phyloP scores from a whole-genome alignment of 2,329 filamentous ascomycete species.

The Aspergillus intermedius region DNA sequence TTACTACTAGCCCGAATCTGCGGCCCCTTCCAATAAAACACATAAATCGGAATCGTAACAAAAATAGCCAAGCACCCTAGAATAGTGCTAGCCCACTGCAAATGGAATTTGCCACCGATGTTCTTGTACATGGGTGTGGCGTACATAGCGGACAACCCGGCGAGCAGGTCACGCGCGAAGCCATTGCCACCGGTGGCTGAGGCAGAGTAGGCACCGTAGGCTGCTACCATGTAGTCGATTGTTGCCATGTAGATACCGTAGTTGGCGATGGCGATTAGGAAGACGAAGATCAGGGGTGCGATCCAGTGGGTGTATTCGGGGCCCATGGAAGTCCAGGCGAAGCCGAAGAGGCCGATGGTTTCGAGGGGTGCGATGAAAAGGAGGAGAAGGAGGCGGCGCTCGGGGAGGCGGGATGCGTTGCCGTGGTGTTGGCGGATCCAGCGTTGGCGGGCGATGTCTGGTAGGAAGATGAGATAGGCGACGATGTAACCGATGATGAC shows the following conservation, averaged over 20 bases:
- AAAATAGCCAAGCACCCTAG: slow-evolving; percentile 46
- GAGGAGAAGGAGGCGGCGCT: slow-evolving; percentile 60
- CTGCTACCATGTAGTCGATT: slow-evolving; percentile 71
- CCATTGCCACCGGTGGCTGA: slow-evolving; percentile 72
- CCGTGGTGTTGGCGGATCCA: slow-evolving; percentile 35
- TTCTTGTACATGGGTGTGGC: slow-evolving; percentile 58
- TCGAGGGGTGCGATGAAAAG: slow-evolving; percentile 56
- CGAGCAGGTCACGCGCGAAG: slow-evolving; percentile 66
- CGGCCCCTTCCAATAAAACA: slow-evolving; percentile 53
- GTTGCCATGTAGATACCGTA: slow-evolving; percentile 70
- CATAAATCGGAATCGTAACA: slow-evolving; percentile 49
- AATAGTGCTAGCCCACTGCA: slow-evolving; percentile 50
- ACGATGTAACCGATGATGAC: slow-evolving; percentile 51
- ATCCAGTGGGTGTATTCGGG: slow-evolving; percentile 63
- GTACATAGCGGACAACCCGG: slow-evolving; percentile 63
- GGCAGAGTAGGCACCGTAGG: slow-evolving; percentile 66
- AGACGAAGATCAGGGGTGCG: slow-evolving; percentile 58
- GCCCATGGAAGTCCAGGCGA: slow-evolving; percentile 61
- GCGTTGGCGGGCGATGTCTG: slow-evolving; percentile 40
- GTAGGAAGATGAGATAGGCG: slow-evolving; percentile 48
- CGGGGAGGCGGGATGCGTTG: slow-evolving; percentile 50
- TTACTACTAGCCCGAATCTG: slow-evolving; percentile 45
- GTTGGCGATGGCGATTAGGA: slow-evolving; percentile 66
- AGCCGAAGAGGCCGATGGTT: slow-evolving; percentile 62
- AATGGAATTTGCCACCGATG: slow-evolving; percentile 36